These are phyloP conservation scores for Trametopsis cervina DNA, from an alignment of 768 basidiomycete species.

Conservation along the genomic window DNA sequence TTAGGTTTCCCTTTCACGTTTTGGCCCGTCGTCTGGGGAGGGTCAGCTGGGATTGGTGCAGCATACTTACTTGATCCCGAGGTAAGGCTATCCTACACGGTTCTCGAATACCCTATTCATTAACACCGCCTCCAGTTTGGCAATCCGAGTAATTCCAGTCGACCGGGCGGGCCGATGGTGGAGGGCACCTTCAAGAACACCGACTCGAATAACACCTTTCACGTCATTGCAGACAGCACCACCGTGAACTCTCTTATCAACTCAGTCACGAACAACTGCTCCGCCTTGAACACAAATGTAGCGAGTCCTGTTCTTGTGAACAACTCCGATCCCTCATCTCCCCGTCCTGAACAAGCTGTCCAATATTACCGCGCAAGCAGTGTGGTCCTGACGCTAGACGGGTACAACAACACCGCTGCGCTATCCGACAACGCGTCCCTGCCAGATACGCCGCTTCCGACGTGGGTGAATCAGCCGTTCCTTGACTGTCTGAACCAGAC, in stretches of 20 bases:
- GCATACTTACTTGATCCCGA: constrained; percentile 33
- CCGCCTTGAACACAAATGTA: constrained; percentile 28
- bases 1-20: constrained; percentile 57
- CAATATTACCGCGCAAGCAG: constrained; percentile 68
- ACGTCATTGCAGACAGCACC: constrained; percentile 27
- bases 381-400: constrained; percentile 53
- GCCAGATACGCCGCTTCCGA: constrained; percentile 45
- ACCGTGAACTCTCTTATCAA: constrained; percentile 27
- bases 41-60: constrained; percentile 21
- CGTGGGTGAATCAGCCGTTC: constrained; percentile 40
- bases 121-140: constrained; percentile 24
- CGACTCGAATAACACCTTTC: constrained; percentile 24
- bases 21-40: constrained; percentile 56
- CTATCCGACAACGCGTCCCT: constrained; percentile 32
- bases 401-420: constrained; percentile 58
- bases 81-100: constrained; percentile 23
- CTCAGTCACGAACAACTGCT: constrained; percentile 25
- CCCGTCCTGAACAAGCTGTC: constrained; percentile 46
- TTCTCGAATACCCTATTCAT: neutral
- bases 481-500: constrained; percentile 57
- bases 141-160: constrained; percentile 25
- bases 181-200: constrained; percentile 23
- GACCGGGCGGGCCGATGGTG: constrained; percentile 28
- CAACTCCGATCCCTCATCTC: constrained; percentile 22
- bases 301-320: constrained; percentile 24